phyloP scores from a whole-genome alignment of 129 eudicot genomes.

The Solidago caesia region DNA sequence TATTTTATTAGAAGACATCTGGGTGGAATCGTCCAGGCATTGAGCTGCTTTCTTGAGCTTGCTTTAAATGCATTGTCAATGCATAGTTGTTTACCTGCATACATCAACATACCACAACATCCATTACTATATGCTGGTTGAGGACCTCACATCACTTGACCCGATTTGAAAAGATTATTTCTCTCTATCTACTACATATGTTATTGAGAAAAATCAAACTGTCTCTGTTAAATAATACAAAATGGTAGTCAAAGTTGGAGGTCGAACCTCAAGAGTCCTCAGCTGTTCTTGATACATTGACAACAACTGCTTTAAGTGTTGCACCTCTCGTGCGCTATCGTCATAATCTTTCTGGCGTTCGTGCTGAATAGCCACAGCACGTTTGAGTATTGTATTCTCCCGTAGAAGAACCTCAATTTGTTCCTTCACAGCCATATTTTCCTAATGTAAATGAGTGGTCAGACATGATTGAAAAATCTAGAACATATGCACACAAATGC shows the following conservation, averaged over 20 bases:
- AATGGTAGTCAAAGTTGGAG: constrained; percentile 10
- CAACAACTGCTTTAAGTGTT: constrained; percentile 68
- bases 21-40: constrained; percentile 66
- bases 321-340: constrained; percentile 65
- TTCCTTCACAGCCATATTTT: constrained; percentile 60
- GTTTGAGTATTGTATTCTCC: constrained; percentile 73
- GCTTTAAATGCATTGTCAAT: constrained; percentile 62
- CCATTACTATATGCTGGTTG: not conserved
- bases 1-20: constrained; percentile 50
- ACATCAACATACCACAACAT: not conserved
- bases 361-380: constrained; percentile 78
- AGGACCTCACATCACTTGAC: not conserved
- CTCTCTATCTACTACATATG: not conserved
- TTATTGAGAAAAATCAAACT: not conserved
- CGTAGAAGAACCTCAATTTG: constrained; percentile 54
- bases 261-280: constrained; percentile 67
- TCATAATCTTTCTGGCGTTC: constrained; percentile 83
- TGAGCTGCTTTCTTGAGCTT: constrained; percentile 62
- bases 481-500: too few relatives aligned
- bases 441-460: constrained; percentile 36
- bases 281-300: constrained; percentile 74
- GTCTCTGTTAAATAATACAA: not conserved
- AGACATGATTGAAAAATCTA: not conserved
- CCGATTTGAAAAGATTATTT: not conserved
- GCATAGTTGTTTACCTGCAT: constrained; percentile 79